Base-by-base conservation (phyloP, 495 filamentous ascomycete genomes). In the Neurospora tetraspora region DNA sequence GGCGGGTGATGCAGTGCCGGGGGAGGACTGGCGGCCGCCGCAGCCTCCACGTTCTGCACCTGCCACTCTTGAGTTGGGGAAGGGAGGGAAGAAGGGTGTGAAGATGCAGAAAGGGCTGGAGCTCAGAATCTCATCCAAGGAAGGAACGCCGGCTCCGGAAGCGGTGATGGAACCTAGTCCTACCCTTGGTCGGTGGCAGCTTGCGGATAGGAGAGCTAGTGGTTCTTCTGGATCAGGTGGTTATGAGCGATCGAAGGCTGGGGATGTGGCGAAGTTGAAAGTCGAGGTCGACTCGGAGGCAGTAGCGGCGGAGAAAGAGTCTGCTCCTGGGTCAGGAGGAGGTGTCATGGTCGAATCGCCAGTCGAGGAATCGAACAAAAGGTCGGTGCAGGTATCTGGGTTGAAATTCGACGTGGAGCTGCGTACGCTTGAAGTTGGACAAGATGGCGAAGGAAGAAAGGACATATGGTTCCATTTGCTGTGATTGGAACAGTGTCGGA, bases 401-500 rank as follows among this genome's bases (percentile, higher is more conserved):
- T 39, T 80, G 34, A 71, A 34, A 59, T 78, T 80, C 38, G 75
- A 74, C 1, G 78, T 80, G 6, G 79, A 80, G 53, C n/a, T 75
- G 34, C 76, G 68, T 40, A 36, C 23, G 36, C 20, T 31, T 27
- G 53, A 61, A 34, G 53, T 65, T 9, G 53, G 27, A 34, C 27
- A 34, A 18, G 23, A 65, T 34, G 27, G 53, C 12, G 53, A 65
- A 5, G 27, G 53, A 8, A 16, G 14, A 34, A 65, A 34, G 53
- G 6, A 4, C 2, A 5, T 65, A 34, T 8, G 12, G 6, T 65
- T 65, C 6, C 53, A 65, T 34, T 18, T 65, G 53, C 53, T 65
- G 20, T 59, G 20, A 59, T 61, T 9, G 12, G 6, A 34, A 16
- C 53, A 27, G 23, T 53, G 20, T 27, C 34, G 53, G 6, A 18